These are phyloP conservation scores for Strobilomyces echinocephalus DNA, from an alignment of 768 basidiomycete genomes.

Conservation along the genomic window DNA sequence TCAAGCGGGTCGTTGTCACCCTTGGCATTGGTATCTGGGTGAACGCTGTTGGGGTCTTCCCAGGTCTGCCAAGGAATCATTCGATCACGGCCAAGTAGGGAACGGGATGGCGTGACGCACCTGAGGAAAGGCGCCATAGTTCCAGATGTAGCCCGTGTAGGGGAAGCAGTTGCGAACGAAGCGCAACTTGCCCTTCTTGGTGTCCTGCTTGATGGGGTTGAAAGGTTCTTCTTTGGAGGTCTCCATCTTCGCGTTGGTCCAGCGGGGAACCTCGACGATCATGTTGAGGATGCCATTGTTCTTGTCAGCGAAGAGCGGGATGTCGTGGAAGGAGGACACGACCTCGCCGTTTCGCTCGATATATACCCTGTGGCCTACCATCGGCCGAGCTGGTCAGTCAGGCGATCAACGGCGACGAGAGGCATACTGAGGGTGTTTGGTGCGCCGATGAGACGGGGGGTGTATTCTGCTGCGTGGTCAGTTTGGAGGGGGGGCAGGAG, in stretches of 20 bases:
- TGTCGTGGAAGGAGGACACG: conserved; percentile 89
- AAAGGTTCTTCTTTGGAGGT: conserved; percentile 97
- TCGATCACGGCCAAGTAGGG: neutral
- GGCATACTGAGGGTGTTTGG: conserved; percentile 87
- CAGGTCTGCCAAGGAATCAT: conserved; percentile 66
- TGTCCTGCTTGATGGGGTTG: conserved; percentile 99
- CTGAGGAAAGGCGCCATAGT: conserved; percentile 99
- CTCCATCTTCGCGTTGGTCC: conserved; percentile 99
- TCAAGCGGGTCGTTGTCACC: conserved; percentile 99
- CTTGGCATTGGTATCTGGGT: conserved; percentile 97
- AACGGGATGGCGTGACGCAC: conserved; percentile 35
- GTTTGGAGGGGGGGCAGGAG: too few relatives aligned
- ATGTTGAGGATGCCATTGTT: conserved; percentile 96
- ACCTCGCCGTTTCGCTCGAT: conserved; percentile 86
- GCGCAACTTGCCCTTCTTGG: conserved; percentile 93
- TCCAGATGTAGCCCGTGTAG: conserved; percentile 99
- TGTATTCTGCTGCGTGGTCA: conserved; percentile 47
- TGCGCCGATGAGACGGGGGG: conserved; percentile 76
- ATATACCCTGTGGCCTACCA: conserved; percentile 88
- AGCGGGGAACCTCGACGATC: conserved; percentile 96
- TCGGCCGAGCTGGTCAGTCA: conserved; percentile 19
- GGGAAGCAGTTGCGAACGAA: conserved; percentile 99
- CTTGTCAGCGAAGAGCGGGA: conserved; percentile 96
- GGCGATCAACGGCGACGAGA: conserved; percentile 4
- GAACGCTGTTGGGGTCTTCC: conserved; percentile 85